Percentiles rank a stretch among this genome's conserved stretches.
Evolutionary conservation across 169 alveolate species (phyloP).

Genomic region (Miamiensis avidus): DNA sequence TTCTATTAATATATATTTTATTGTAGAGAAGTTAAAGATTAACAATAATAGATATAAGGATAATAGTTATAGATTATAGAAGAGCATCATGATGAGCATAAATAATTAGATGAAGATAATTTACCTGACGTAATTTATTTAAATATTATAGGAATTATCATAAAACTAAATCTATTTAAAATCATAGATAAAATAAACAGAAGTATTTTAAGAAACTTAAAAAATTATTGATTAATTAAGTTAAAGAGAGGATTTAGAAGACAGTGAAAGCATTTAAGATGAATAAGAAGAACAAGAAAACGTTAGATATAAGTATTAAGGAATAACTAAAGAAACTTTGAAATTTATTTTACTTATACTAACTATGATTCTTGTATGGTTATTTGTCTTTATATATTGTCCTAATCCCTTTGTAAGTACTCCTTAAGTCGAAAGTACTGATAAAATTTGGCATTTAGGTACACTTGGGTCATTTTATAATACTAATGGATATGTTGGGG

Average conservation of each 20-base stretch:
- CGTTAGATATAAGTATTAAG: not conserved
- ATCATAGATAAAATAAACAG: not conserved
- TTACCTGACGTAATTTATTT: not conserved
- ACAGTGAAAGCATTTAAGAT: not conserved
- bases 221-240: not conserved
- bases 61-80: not conserved
- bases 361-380: constrained; percentile 5
- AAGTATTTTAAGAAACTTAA: not conserved
- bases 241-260: not conserved
- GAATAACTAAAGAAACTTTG: constrained; percentile 3
- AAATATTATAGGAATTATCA: too few species aligned
- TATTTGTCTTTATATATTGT: constrained; percentile 14
- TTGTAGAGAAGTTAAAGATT: constrained; percentile 5
- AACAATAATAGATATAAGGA: constrained; percentile 10
- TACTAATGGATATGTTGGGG: constrained; percentile 10
- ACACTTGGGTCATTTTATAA: not conserved
- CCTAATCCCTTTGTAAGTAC: not conserved
- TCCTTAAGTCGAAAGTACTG: not conserved
- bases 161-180: not conserved
- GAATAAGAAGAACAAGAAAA: not conserved
- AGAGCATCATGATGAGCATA: not conserved
- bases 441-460: not conserved
- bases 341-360: constrained; percentile 5
- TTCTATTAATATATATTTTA: not conserved
- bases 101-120: not conserved